A percentile compares a stretch with the other conserved stretches of the same genome.
Evolutionary conservation across 208 protist species (phyloP).

Genomic region (Angomonas deanei): DNA sequence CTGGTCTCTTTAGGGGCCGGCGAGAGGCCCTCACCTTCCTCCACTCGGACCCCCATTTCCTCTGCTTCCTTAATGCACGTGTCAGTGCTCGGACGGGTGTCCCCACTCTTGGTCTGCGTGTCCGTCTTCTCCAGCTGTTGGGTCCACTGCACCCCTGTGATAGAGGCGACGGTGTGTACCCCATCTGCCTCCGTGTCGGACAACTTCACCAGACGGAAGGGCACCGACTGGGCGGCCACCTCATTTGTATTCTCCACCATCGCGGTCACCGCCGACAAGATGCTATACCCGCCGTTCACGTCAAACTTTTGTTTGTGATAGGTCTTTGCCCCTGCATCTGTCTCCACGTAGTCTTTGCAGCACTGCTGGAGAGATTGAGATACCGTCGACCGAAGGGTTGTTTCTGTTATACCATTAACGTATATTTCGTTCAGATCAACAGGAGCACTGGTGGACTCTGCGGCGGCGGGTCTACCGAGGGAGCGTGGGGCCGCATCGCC

Average conservation of each 20-base stretch:
- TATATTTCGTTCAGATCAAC: neutral
- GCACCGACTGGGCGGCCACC: conserved; percentile 5
- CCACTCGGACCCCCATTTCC: too few relatives aligned
- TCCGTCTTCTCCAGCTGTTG: neutral
- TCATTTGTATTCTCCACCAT: conserved; percentile 13
- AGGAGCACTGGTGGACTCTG: too few relatives aligned
- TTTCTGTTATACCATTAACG: neutral
- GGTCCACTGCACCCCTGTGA: neutral
- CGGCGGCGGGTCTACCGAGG: too few relatives aligned
- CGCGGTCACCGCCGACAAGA: conserved; percentile 12
- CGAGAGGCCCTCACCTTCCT: neutral
- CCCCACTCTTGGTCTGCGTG: too few relatives aligned
- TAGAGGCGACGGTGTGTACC: neutral
- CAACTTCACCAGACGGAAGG: conserved; percentile 19
- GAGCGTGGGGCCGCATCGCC: too few relatives aligned
- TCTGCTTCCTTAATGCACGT: too few relatives aligned
- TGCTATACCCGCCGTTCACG: conserved; percentile 9
- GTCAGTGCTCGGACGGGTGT: too few relatives aligned
- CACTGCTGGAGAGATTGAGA: too few relatives aligned
- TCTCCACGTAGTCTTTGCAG: neutral
- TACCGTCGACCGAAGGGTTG: too few relatives aligned
- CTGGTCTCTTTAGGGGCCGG: neutral
- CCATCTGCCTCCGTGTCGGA: neutral
- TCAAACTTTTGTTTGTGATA: conserved; percentile 20
- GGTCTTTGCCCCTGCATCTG: neutral